Percentiles rank a stretch among this genome's conserved stretches.
phyloP scores from a whole-genome alignment of 331 rosid species.

The Quercus phellos region DNA sequence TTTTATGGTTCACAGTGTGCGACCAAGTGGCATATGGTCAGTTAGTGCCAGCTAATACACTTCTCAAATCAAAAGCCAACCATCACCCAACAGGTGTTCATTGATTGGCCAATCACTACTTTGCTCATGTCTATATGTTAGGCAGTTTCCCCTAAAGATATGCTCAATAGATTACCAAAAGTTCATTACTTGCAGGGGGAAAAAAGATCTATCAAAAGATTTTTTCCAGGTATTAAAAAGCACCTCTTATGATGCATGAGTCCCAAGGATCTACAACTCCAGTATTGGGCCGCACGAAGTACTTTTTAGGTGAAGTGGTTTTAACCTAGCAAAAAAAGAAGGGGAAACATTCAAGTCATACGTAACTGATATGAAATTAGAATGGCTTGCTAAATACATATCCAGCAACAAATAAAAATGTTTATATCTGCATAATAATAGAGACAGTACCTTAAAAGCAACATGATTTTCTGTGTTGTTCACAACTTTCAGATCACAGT shows the following conservation, averaged over 20 bases:
- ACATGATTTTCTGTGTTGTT: slow-evolving; percentile 72
- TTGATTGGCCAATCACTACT: not conserved
- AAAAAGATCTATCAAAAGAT: not conserved
- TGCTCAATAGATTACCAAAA: not conserved
- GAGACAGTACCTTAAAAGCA: slow-evolving; percentile 74
- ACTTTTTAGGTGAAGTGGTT: slow-evolving; percentile 96
- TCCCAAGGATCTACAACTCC: slow-evolving; percentile 84
- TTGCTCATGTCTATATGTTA: slow-evolving; percentile 1
- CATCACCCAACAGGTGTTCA: not conserved
- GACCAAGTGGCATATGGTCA: slow-evolving; percentile 8
- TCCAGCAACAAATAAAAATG: not conserved
- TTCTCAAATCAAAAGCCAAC: not conserved
- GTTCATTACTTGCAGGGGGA: not conserved
- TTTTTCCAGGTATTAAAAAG: slow-evolving; percentile 13
- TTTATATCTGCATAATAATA: not conserved
- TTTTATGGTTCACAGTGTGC: not conserved
- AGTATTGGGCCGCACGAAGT: slow-evolving; percentile 92
- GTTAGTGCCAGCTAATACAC: not conserved
- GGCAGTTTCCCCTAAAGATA: slow-evolving; percentile 1
- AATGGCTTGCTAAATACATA: slow-evolving; percentile 9
- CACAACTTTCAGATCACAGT: slow-evolving; percentile 73
- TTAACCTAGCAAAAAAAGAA: slow-evolving; percentile 57
- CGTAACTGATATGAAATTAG: not conserved
- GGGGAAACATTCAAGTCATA: slow-evolving; percentile 5
- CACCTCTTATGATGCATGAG: slow-evolving; percentile 87